Evolutionary conservation across 768 basidiomycete genomes (phyloP).

Genomic region (Mycena vitilis): DNA sequence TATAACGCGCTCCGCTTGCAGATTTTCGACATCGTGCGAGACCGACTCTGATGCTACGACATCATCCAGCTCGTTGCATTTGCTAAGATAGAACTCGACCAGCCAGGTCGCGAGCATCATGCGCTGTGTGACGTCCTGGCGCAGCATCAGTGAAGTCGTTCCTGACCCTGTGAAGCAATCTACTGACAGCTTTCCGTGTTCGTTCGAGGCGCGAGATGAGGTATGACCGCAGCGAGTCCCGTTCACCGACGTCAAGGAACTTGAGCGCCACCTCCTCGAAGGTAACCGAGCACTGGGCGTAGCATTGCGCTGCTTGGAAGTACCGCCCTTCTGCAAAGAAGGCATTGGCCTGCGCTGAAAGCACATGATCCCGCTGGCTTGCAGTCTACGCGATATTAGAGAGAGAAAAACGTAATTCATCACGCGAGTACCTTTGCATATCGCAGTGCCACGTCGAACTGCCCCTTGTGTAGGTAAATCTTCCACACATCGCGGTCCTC

Average conservation of each 20-base stretch:
- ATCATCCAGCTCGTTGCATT: constrained; percentile 96
- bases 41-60: constrained; percentile 88
- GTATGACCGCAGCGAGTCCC: constrained; percentile 92
- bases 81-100: constrained; percentile 95
- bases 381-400: constrained; percentile 67
- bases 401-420: constrained; percentile 6
- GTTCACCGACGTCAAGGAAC: constrained; percentile 90
- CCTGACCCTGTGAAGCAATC: background rate
- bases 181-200: constrained; percentile 80
- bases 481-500: constrained; percentile 97
- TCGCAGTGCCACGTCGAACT: constrained; percentile 81
- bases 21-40: constrained; percentile 85
- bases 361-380: constrained; percentile 86
- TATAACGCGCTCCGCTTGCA: constrained; percentile 81
- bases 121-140: constrained; percentile 89
- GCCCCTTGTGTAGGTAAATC: constrained; percentile 82
- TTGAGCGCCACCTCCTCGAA: constrained; percentile 95
- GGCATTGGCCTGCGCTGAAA: constrained; percentile 84
- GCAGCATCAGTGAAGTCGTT: background rate
- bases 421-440: constrained; percentile 78
- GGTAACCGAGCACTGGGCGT: constrained; percentile 85
- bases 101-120: constrained; percentile 99
- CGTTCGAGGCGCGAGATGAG: constrained; percentile 88
- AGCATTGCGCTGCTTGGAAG: constrained; percentile 92
- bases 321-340: constrained; percentile 85